phyloP scores from a whole-genome alignment of 805 yeast species.

The Candida nanaspora region DNA sequence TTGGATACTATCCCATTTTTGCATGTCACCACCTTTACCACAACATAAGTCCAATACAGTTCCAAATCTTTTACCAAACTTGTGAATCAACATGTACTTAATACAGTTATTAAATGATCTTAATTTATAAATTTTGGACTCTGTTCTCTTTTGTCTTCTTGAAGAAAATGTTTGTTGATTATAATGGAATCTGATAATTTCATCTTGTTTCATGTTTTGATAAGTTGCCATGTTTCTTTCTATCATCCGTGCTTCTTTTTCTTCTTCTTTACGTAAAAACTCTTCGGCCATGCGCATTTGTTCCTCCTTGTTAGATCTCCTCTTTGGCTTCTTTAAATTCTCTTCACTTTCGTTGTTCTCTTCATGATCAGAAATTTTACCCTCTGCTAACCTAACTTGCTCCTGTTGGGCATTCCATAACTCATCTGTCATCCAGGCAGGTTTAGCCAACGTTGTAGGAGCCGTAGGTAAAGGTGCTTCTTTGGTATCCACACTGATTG shows the following conservation, averaged over 20 bases:
- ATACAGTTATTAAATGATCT: slow-evolving; percentile 89
- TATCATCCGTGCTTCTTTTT: slow-evolving; percentile 17
- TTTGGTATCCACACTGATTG: too few species aligned
- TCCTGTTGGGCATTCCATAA: slow-evolving; percentile 15
- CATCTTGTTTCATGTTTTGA: slow-evolving; percentile 35
- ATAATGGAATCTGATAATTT: slow-evolving; percentile 74
- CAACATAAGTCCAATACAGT: slow-evolving; percentile 84
- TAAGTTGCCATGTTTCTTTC: slow-evolving; percentile 7
- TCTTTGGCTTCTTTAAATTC: slow-evolving; percentile 22
- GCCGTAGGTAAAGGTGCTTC: neutral
- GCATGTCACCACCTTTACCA: slow-evolving; percentile 97
- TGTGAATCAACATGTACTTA: slow-evolving; percentile 76
- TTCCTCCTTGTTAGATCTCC: slow-evolving; percentile 15
- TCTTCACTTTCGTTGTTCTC: neutral
- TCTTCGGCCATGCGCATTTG: slow-evolving; percentile 15
- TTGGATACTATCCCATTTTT: slow-evolving; percentile 75
- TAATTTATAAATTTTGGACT: slow-evolving; percentile 79
- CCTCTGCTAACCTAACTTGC: slow-evolving; percentile 5
- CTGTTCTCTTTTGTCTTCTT: slow-evolving; percentile 51
- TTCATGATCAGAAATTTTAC: neutral
- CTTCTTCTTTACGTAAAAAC: slow-evolving; percentile 23
- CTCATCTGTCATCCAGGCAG: slow-evolving; percentile 28
- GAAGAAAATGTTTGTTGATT: slow-evolving; percentile 75
- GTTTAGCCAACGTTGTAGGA: slow-evolving; percentile 11
- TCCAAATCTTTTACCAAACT: slow-evolving; percentile 47